Percentiles rank a stretch among this genome's conserved stretches.
phyloP scores from a whole-genome alignment of 257 asterid species.

The Knoxia roxburghii region DNA sequence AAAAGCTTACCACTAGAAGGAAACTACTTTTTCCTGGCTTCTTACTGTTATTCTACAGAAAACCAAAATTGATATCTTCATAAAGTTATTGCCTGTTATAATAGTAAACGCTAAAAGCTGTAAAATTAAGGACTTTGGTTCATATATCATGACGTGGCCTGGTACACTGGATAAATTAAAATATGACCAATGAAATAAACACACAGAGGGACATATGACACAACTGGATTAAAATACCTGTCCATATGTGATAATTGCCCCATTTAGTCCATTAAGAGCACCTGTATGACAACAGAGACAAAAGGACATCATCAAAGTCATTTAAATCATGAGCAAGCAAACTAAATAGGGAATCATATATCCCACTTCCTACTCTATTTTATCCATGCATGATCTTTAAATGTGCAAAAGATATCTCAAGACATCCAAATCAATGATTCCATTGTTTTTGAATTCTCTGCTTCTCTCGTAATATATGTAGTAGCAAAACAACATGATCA shows the following conservation, averaged over 20 bases:
- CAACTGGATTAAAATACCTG: slow-evolving; percentile 46
- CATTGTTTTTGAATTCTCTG: background rate
- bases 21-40: background rate
- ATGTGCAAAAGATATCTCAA: background rate
- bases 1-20: background rate
- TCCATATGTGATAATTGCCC: slow-evolving; percentile 72
- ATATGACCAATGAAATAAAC: background rate
- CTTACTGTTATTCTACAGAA: slow-evolving; percentile 2
- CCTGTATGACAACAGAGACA: slow-evolving; percentile 32
- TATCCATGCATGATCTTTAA: background rate
- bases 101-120: background rate
- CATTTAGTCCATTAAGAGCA: slow-evolving; percentile 62
- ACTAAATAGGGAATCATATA: background rate
- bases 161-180: background rate
- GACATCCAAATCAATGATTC: background rate
- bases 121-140: background rate
- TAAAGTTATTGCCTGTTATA: background rate
- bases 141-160: background rate
- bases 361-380: background rate
- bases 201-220: slow-evolving; percentile 12
- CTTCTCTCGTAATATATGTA: background rate
- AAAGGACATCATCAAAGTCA: background rate
- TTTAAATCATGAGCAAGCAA: background rate
- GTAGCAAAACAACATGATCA: background rate
- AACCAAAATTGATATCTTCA: background rate